A percentile compares a stretch with the other conserved stretches of the same genome.
These are phyloP conservation scores for Aegilops bicornis DNA, from an alignment of 176 grass and related monocot species.

Conservation along the genomic window DNA sequence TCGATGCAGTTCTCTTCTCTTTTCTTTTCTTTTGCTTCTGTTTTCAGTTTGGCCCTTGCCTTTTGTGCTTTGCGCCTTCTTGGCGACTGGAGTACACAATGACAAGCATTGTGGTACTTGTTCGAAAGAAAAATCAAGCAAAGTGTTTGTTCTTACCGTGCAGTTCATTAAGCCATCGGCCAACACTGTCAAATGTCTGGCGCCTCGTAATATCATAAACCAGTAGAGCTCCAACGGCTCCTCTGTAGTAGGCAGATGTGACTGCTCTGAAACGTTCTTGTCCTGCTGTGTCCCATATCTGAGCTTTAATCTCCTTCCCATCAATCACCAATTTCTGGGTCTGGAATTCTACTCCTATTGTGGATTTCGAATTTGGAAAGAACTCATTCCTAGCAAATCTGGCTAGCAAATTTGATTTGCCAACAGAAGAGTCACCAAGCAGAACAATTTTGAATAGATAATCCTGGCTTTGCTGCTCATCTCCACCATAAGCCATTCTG, in stretches of 20 bases:
- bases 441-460: conserved; percentile 73
- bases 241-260: conserved; percentile 68
- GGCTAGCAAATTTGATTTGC: conserved; percentile 74
- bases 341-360: conserved; percentile 72
- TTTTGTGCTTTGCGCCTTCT: background rate
- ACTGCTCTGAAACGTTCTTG: conserved; percentile 74
- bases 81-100: no score
- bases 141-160: conserved; percentile 41
- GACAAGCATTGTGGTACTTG: background rate
- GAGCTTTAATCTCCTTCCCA: conserved; percentile 79
- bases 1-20: background rate
- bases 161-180: conserved; percentile 69
- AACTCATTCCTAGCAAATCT: conserved; percentile 67
- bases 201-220: conserved; percentile 66
- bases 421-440: conserved; percentile 63
- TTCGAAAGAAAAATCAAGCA: background rate
- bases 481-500: conserved; percentile 55
- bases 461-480: conserved; percentile 57
- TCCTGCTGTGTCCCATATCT: conserved; percentile 80
- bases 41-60: background rate
- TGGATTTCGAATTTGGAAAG: conserved; percentile 65
- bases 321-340: conserved; percentile 67
- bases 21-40: background rate
- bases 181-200: conserved; percentile 65
- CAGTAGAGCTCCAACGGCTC: conserved; percentile 66